A percentile compares a stretch with the other conserved stretches of the same genome.
These are phyloP conservation scores for Puya raimondii DNA, from an alignment of 176 grass and related monocot genomes.

Conservation along the genomic window DNA sequence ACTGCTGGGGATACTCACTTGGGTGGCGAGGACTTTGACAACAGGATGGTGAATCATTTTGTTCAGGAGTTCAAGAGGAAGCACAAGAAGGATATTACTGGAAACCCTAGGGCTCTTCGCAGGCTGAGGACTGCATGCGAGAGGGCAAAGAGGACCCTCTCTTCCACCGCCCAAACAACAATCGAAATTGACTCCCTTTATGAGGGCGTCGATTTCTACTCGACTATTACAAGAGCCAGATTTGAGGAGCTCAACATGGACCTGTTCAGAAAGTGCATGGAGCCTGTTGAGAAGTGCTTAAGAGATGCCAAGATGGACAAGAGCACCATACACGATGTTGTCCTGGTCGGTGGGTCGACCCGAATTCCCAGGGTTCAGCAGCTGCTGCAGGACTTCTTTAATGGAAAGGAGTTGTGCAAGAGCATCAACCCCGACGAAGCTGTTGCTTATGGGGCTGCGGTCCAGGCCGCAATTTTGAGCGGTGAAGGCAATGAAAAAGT, in stretches of 20 bases:
- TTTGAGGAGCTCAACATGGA: not conserved
- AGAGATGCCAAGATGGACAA: not conserved
- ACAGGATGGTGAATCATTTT: conserved; percentile 11
- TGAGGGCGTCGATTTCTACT: conserved; percentile 8
- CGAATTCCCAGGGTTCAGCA: conserved; percentile 14
- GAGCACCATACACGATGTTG: conserved; percentile 1
- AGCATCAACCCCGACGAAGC: conserved; percentile 7
- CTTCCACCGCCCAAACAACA: not conserved
- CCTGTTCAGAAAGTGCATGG: conserved; percentile 13
- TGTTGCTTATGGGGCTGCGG: conserved; percentile 8
- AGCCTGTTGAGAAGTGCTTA: conserved; percentile 9
- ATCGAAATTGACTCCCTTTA: conserved; percentile 2
- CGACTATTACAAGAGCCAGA: conserved; percentile 5
- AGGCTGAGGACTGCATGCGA: not conserved
- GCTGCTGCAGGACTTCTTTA: conserved; percentile 12
- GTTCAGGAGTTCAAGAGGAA: conserved; percentile 2
- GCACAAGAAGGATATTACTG: not conserved
- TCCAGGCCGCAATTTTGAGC: not conserved
- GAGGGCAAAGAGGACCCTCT: conserved; percentile 10
- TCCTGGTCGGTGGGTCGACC: conserved; percentile 7
- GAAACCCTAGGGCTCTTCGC: conserved; percentile 7
- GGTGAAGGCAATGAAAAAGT: conserved; percentile 7
- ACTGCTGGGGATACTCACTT: conserved; percentile 9
- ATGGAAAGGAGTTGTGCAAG: conserved; percentile 10
- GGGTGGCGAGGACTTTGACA: conserved; percentile 19